Percentiles rank a stretch among this genome's conserved stretches.
These are phyloP conservation scores for Clonostachys solani DNA, from an alignment of 2,329 filamentous ascomycete species.

Conservation along the genomic window DNA sequence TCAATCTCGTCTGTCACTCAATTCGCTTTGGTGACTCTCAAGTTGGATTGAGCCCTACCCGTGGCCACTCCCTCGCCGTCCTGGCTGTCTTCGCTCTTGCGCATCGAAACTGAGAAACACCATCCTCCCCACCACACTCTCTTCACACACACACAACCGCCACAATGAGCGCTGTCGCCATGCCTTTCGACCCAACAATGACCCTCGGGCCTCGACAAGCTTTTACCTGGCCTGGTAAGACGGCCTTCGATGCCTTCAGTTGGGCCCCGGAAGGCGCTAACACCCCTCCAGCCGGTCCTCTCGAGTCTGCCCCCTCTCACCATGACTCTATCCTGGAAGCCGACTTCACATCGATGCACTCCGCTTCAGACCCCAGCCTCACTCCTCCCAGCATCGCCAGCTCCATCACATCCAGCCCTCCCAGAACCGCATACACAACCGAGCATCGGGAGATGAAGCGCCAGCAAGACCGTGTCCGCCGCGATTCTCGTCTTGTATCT, in stretches of 20 bases:
- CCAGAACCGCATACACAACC: slow-evolving; percentile 46
- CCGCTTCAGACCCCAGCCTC: slow-evolving; percentile 43
- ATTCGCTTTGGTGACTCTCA: no score
- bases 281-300: slow-evolving; percentile 13
- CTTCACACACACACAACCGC: not conserved
- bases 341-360: slow-evolving; percentile 31
- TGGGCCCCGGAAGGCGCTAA: not conserved
- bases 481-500: slow-evolving; percentile 49
- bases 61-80: no score
- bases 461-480: slow-evolving; percentile 54
- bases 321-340: slow-evolving; percentile 31
- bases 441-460: slow-evolving; percentile 60
- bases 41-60: no score
- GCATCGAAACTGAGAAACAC: no score
- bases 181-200: slow-evolving; percentile 47
- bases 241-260: not conserved
- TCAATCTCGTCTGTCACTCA: no score
- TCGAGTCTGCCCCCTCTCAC: slow-evolving; percentile 25
- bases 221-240: slow-evolving; percentile 45
- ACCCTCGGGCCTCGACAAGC: slow-evolving; percentile 43
- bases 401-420: slow-evolving; percentile 55
- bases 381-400: slow-evolving; percentile 44
- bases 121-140: no score
- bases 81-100: no score
- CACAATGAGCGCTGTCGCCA: slow-evolving; percentile 37